Percentiles rank a stretch among this genome's conserved stretches.
Evolutionary conservation across 169 alveolate genomes (phyloP).

Genomic region (Besnoitia besnoiti): DNA sequence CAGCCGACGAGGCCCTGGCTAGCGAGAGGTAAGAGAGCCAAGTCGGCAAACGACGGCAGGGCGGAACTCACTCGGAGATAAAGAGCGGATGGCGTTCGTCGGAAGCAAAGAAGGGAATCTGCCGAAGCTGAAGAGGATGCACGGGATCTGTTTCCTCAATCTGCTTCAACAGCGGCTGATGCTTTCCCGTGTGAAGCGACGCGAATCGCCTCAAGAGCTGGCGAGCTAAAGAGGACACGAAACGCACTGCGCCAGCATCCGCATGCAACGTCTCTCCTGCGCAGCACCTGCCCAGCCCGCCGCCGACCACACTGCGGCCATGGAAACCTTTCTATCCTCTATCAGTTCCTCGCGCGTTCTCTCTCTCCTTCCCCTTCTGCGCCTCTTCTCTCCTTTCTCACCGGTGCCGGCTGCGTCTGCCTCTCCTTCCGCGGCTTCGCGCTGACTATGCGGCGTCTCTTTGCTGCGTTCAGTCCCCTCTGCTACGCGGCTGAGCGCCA

Average conservation of each 20-base stretch:
- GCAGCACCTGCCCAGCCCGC: too few relatives aligned
- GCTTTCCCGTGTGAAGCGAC: conserved; percentile 25
- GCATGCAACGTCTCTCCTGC: not conserved
- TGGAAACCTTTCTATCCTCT: not conserved
- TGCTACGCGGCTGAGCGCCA: too few relatives aligned
- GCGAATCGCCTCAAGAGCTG: conserved; percentile 42
- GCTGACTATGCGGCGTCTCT: too few relatives aligned
- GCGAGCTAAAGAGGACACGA: conserved; percentile 5
- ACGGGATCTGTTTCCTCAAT: conserved; percentile 16
- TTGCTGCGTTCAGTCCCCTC: too few relatives aligned
- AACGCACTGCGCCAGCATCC: not conserved
- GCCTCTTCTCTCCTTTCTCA: not conserved
- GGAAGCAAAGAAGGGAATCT: conserved; percentile 32
- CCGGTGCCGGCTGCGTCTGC: not conserved
- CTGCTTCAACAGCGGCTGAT: conserved; percentile 34
- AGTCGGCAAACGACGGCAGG: not conserved
- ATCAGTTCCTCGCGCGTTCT: not conserved
- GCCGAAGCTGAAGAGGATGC: conserved; percentile 52
- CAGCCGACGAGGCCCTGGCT: too few relatives aligned
- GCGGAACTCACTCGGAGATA: conserved; percentile 39
- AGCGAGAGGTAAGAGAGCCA: not conserved
- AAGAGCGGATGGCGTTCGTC: conserved; percentile 42
- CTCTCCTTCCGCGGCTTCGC: not conserved
- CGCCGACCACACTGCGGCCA: too few relatives aligned
- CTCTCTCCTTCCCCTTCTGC: not conserved